Evolutionary conservation across 2,329 filamentous ascomycete species (phyloP), one percentile per base, ranked within the genome.

Genomic region (Polytolypa hystricis): DNA sequence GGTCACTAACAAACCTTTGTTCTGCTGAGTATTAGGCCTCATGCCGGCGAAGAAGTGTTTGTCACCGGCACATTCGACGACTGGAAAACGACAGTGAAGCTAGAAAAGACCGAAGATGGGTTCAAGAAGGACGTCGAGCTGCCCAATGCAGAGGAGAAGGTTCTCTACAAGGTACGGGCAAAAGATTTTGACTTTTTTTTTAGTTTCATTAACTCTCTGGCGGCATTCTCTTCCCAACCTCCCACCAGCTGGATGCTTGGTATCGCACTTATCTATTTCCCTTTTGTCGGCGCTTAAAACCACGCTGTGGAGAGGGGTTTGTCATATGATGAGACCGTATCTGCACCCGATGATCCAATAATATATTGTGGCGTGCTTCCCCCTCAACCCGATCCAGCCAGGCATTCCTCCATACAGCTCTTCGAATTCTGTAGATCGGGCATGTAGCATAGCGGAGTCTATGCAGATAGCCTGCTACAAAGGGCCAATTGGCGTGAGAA

Each of bases 1-100:
- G 15, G n/a, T 33, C 14, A 15, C 31, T 25, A 23, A 33, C 31
- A 5, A 3, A 10, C 7, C 29, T 9, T 16, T 33, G 14, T 19
- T 21, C 10, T 9, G 8, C 2, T 21, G 35, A 42, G 42, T 40
- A 54, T 49, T 64, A 95, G 89, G 89, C 77, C 81, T 56, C 79
- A 91, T 60, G 69, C 77, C 51, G 87, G 83, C 57, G 73, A 79
- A 49, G 82, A 93, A 57, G 89, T 96, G 60, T 89, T 81, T 62
- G 91, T 96, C 51, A 96, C 89, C 27, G 91, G 91, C 57, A 89
- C 84, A 45, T 96, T 96, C 58, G 89, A 96, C 65, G 74, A 84
- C 66, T 98, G 91, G 91, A 73, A 74, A 48, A 89, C 91, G 70
- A 85, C 77, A 39, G 75, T 89, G 59, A 75, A 82, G 67, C 73